phyloP scores from a whole-genome alignment of 1,284 basidiomycete genomes.

The Ganoderma sinense region DNA sequence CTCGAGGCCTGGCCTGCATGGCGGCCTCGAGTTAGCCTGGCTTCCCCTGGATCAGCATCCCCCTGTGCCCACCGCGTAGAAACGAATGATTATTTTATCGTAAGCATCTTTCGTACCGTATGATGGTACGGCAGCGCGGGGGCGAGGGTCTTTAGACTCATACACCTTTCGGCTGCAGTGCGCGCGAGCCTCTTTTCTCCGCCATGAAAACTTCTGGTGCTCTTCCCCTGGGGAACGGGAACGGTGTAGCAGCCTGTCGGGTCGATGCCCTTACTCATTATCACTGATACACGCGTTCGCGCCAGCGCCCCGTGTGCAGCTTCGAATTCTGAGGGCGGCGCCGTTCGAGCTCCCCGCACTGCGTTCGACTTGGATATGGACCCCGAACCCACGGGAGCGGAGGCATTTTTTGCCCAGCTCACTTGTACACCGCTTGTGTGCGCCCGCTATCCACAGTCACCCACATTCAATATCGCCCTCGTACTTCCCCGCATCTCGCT shows the following conservation, averaged over 20 bases:
- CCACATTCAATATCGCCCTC: not conserved
- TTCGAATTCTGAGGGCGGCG: not conserved
- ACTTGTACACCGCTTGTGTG: not conserved
- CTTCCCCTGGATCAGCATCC: too few relatives aligned
- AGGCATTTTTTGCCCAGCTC: not conserved
- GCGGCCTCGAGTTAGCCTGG: too few relatives aligned
- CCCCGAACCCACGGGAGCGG: not conserved
- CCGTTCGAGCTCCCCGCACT: not conserved
- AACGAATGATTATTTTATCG: not conserved
- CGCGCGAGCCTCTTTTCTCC: not conserved
- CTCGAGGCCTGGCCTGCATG: too few relatives aligned
- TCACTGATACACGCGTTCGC: not conserved
- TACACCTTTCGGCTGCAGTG: not conserved
- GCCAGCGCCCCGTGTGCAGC: not conserved
- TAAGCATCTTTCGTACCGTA: not conserved
- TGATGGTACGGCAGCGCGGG: not conserved
- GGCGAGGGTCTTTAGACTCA: not conserved
- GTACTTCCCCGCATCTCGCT: not conserved
- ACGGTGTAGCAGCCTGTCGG: not conserved
- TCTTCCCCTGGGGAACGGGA: not conserved
- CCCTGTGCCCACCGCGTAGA: too few relatives aligned
- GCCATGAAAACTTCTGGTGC: not conserved
- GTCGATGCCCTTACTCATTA: not conserved
- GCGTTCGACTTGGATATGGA: not conserved
- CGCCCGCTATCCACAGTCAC: not conserved